A percentile compares a stretch with the other conserved stretches of the same genome.
These are phyloP conservation scores for Lyophyllum shimeji DNA, from an alignment of 768 basidiomycete genomes.

Conservation along the genomic window DNA sequence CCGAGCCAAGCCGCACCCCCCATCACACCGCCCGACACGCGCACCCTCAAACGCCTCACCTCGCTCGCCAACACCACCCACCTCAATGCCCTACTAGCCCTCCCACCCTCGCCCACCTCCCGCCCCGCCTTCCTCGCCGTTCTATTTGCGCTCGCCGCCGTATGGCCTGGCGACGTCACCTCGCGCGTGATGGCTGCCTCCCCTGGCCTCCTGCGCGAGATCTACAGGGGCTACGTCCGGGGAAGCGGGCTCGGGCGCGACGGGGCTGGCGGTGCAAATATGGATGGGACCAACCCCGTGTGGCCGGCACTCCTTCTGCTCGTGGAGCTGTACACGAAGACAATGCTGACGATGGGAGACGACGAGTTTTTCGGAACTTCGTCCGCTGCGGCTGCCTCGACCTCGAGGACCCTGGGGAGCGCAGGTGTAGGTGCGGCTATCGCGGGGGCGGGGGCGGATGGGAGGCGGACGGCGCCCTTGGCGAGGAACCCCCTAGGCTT, in stretches of 20 bases:
- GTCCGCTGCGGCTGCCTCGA: not conserved
- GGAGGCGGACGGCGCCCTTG: conserved; percentile 6
- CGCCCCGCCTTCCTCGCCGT: conserved; percentile 54
- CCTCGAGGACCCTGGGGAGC: too few species aligned
- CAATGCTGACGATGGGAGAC: conserved; percentile 89
- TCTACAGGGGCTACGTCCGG: conserved; percentile 71
- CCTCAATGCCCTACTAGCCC: conserved; percentile 51
- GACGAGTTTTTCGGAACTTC: conserved; percentile 86
- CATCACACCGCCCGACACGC: conserved; percentile 49
- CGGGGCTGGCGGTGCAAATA: conserved; percentile 26
- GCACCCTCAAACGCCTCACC: conserved; percentile 65
- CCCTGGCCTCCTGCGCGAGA: conserved; percentile 68
- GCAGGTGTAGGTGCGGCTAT: too few species aligned
- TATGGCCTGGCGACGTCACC: conserved; percentile 62
- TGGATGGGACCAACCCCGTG: conserved; percentile 35
- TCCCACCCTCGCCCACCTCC: conserved; percentile 36
- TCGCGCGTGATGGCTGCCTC: conserved; percentile 51
- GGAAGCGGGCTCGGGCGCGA: conserved; percentile 61
- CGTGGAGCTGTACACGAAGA: conserved; percentile 78
- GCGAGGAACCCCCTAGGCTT: conserved; percentile 75
- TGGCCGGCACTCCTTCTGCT: conserved; percentile 81
- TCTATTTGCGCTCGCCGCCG: conserved; percentile 53
- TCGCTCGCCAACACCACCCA: conserved; percentile 54
- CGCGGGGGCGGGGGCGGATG: not conserved
- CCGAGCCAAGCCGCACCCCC: conserved; percentile 28